Conservation (phyloP, 78 protist species). For the Pigoraptor vietnamica region DNA sequence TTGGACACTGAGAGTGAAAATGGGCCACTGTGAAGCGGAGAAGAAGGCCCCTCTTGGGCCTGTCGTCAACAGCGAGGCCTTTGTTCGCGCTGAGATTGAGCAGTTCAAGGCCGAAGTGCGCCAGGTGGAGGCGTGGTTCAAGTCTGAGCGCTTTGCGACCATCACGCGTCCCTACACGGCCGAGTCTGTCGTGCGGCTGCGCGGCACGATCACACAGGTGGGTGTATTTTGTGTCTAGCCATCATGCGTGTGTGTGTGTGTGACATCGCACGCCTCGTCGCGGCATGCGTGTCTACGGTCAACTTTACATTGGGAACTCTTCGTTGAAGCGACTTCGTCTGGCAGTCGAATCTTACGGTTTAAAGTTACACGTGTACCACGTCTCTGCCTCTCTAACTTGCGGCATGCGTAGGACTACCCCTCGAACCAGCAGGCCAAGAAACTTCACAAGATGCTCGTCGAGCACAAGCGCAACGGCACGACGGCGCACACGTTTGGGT, state of each 20-base stretch:
- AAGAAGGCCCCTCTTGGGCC: neutral
- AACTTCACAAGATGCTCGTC: conserved; percentile 17
- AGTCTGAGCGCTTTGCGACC: conserved; percentile 58
- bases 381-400: neutral
- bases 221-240: neutral
- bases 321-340: too few species aligned
- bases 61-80: neutral
- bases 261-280: neutral
- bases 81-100: conserved; percentile 19
- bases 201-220: conserved; percentile 54
- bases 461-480: neutral
- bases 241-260: neutral
- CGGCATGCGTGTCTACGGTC: too few species aligned
- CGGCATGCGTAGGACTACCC: conserved; percentile 3
- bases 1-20: too few species aligned
- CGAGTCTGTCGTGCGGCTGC: conserved; percentile 64
- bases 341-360: too few species aligned
- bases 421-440: conserved; percentile 27
- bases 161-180: conserved; percentile 61
- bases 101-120: conserved; percentile 11
- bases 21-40: neutral
- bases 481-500: conserved; percentile 43
- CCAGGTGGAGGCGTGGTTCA: conserved; percentile 56
- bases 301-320: too few species aligned
- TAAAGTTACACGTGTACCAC: too few species aligned